phyloP scores from a whole-genome alignment of 2,329 filamentous ascomycete species.

The Fusarium verrucosum region DNA sequence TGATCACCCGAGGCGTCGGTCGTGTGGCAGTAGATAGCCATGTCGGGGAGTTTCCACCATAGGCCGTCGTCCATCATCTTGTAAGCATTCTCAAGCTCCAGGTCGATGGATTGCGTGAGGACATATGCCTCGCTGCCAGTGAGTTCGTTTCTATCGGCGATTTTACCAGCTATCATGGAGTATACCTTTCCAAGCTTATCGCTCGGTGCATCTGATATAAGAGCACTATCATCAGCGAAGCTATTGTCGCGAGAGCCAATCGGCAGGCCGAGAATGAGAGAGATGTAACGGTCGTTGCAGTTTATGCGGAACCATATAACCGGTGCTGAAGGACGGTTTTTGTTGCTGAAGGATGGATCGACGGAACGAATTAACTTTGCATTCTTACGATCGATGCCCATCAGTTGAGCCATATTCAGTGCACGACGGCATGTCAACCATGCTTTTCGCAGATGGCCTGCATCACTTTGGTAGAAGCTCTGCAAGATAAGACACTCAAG shows the following conservation, averaged over 20 bases:
- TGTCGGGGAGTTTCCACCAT: slow-evolving; percentile 59
- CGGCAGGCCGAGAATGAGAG: slow-evolving; percentile 61
- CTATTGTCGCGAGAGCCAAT: slow-evolving; percentile 54
- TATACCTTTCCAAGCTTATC: slow-evolving; percentile 59
- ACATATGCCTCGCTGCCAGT: slow-evolving; percentile 51
- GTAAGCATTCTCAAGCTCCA: slow-evolving; percentile 57
- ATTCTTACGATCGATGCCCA: slow-evolving; percentile 56
- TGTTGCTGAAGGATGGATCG: slow-evolving; percentile 49
- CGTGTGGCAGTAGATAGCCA: slow-evolving; percentile 37
- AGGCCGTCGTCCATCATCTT: slow-evolving; percentile 51
- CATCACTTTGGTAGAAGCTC: slow-evolving; percentile 60
- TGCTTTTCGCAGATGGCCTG: slow-evolving; percentile 62
- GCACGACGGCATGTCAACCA: slow-evolving; percentile 63
- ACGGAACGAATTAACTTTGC: slow-evolving; percentile 50
- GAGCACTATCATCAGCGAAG: slow-evolving; percentile 47
- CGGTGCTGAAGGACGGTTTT: slow-evolving; percentile 36
- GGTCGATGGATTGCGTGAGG: slow-evolving; percentile 56
- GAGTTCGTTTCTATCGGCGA: slow-evolving; percentile 58
- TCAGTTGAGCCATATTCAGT: slow-evolving; percentile 60
- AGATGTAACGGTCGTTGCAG: slow-evolving; percentile 60
- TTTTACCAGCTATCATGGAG: slow-evolving; percentile 53
- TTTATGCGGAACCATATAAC: slow-evolving; percentile 61
- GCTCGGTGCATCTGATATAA: slow-evolving; percentile 48
- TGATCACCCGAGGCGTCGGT: slow-evolving; percentile 31
- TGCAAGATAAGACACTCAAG: slow-evolving; percentile 62